Base-by-base conservation (phyloP, 768 basidiomycete genomes). In the Podaxis rugospora region DNA sequence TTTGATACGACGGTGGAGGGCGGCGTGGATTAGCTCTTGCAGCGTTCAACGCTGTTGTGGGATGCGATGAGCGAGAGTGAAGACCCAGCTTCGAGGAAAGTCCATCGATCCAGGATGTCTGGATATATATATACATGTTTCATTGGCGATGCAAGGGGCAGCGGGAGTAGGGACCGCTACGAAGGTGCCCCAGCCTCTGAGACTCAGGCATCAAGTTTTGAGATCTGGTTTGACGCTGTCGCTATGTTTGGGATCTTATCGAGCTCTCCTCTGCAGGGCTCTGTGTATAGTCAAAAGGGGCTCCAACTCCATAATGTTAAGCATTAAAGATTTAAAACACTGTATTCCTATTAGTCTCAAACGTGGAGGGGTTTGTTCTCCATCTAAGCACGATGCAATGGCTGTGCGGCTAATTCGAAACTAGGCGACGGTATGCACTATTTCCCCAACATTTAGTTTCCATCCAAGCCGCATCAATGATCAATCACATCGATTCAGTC, bases 11-110 rank as follows among this genome's bases (percentile, higher is more conserved):
- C 10, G n/a, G 16, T n/a, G 9, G 13, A 16, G 14, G 7, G 32
- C 1, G 9, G 55, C 10, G 9, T 27, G 13, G 18, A 49, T 13
- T n/a, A 42, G n/a, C n/a, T 2, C 13, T 23, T 44, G 13, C 54
- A 55, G 54, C 54, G 54, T 55, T 55, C 54, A 44, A 55, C 54
- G 37, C 54, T 28, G 27, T 4, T 14, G 23, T 3, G 39, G 25
- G 54, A n/a, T 11, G 21, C 21, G 18, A 32, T 40, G 54, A 55
- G 54, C 21, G 40, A 42, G 54, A 44, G 1, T 28, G 40, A 55
- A 55, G 54, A 16, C 40, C 54, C 37, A 55, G 54, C 54, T 55
- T 55, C 54, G 25, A 55, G 40, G 23, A 28, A 10, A 44, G 11
- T 9, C 5, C 18, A 18, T 21, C 6, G 53, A 4, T 52, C 21